These are phyloP conservation scores for Xylariaceae sp. DNA, from an alignment of 2,329 filamentous ascomycete species.

Conservation along the genomic window DNA sequence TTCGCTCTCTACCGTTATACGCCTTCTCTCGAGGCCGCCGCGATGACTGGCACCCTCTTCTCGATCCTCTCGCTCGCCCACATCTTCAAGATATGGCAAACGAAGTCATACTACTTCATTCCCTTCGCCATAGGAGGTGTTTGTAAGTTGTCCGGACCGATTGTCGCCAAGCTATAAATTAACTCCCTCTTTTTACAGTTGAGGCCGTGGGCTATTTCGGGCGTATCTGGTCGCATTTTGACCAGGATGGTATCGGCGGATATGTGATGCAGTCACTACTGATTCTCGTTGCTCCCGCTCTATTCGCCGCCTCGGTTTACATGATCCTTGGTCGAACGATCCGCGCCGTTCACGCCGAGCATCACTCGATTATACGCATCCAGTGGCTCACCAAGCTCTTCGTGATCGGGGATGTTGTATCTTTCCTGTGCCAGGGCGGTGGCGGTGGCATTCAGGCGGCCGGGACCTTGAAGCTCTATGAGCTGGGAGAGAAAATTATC, in stretches of 20 bases:
- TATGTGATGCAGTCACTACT: constrained; percentile 18
- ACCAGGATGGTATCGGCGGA: constrained; percentile 8
- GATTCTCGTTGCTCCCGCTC: constrained; percentile 14
- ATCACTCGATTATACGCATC: constrained; percentile 6
- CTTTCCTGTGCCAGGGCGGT: constrained; percentile 39
- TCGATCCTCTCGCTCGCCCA: constrained; percentile 9
- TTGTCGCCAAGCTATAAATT: not conserved
- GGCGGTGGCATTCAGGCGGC: constrained; percentile 28
- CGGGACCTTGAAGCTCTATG: constrained; percentile 19
- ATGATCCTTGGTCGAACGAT: constrained; percentile 32
- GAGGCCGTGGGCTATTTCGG: constrained; percentile 15
- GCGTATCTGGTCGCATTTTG: constrained; percentile 17
- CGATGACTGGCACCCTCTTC: constrained; percentile 11
- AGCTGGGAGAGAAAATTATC: constrained; percentile 25
- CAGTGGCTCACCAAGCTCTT: constrained; percentile 41
- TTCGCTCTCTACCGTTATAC: constrained; percentile 17
- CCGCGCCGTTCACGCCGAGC: constrained; percentile 15
- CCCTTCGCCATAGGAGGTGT: constrained; percentile 12
- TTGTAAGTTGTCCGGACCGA: constrained; percentile 4
- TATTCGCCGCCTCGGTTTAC: constrained; percentile 32
- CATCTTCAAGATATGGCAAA: constrained; percentile 3
- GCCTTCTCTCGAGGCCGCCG: constrained; percentile 12
- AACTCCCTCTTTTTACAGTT: constrained; percentile 13
- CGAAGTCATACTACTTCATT: constrained; percentile 12
- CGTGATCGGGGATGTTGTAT: constrained; percentile 40